Evolutionary conservation across 2,329 filamentous ascomycete genomes (phyloP), one percentile per base, ranked within the genome.

Genomic region (Fusarium pseudonygamai): DNA sequence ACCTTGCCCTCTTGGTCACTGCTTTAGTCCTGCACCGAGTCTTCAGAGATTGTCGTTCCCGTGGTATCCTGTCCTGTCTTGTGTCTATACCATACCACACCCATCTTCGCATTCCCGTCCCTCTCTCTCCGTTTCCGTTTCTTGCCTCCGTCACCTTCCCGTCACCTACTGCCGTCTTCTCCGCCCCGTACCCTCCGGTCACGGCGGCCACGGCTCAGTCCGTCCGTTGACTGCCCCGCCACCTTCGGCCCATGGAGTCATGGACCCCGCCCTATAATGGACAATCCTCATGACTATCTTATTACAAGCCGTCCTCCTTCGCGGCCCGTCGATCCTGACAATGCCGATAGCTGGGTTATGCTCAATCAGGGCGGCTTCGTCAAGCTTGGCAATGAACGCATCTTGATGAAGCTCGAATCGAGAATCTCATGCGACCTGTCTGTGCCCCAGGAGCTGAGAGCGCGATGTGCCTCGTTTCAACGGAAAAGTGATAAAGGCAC

Each of bases 331-430:
- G 82, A 88, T 80, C 84, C 87, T 90, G 84, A 90, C 84, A 84
- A 89, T 80, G 82, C 82, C 77, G 82, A 84, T 79, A 90, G 88
- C 78, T 98, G 96, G 96, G 96, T 98, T 50, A 98, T 98, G 95
- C 90, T 97, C 79, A 91, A 92, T 79, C 89, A 92, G 79, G 86
- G 87, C 75, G 90, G 92, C 67, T 96, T 97, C 83, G 92, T 97
- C 79, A 93, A 93, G 79, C 89, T 98, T 52, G 93, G 93, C 49
- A 91, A 93, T 80, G 96, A 98, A 85, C 91, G 91, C 76, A 91
- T 94, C 71, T 88, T 97, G 67, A 93, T 93, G 83, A 93, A 91
- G 75, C 95, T 94, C 50, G 92, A 93, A 64, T 91, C 92, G 57
- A 91, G 95, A 74, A 94, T 96, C 77, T 90, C 89, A 73, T 87